Base-by-base conservation (phyloP, 208 protist genomes). In the Vickermania spadyakhi region DNA sequence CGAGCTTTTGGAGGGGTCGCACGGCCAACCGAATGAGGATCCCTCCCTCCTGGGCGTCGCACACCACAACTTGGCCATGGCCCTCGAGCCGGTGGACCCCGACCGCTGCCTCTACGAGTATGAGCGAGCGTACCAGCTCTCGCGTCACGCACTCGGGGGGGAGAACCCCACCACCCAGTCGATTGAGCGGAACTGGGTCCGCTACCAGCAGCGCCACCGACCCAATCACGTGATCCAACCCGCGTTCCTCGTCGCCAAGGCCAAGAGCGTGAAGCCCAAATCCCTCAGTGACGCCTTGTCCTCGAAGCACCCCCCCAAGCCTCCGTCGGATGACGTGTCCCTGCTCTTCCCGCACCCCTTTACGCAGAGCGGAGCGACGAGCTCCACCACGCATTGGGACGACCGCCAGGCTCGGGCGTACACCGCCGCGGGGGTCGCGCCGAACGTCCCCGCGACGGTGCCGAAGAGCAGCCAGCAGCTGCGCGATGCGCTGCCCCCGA, bases 21-120 rank as follows among this genome's bases (percentile, higher is more conserved):
- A 79, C 0, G 26, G 50, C 52, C 4, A n/a, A 11, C 51, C 14
- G 13, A 18, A 4, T 7, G 85, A 95, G 59, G 82, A 89, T 62
- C 70, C 79, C 0, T 86, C 84, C 7, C 65, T 96, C 57, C 77
- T 96, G 49, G 84, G 79, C 28, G 81, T 93, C 18, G 90, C 90
- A 5, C 83, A 94, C 56, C 90, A 96, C 73, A 96, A 96, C 62
- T 77, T 94, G 31, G 90, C 86, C 60, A 93, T 94, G 87, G 85
- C 90, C 4, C 74, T 94, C 3, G 86, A 96, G 69, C 73, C 75
- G 5, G 64, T 91, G 13, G 81, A 91, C 59, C 56, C 74, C 25
- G 36, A 53, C 11, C 77, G 77, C 18, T 80, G 78, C 42, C 31
- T 87, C n/a, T 72, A 88, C 65, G 80, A 86, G 68, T 94, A 94